Conservation (phyloP, 176 grass and related monocot genomes). For the Eleusine indica region DNA sequence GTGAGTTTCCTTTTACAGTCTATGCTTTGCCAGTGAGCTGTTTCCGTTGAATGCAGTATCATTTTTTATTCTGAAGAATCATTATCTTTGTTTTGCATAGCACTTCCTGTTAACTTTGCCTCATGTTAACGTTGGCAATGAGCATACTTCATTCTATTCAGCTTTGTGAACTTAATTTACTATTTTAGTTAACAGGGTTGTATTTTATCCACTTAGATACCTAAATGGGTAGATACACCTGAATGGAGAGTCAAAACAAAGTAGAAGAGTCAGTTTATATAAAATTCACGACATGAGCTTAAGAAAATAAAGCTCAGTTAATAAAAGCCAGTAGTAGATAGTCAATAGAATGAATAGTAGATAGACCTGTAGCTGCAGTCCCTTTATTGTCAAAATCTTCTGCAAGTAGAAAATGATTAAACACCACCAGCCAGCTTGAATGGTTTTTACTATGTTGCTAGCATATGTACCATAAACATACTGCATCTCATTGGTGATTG, state of each 20-base stretch:
- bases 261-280: not conserved
- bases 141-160: too few species aligned
- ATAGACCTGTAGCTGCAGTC: not conserved
- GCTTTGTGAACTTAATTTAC: not conserved
- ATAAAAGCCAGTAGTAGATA: not conserved
- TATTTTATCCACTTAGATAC: not conserved
- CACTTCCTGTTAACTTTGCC: not conserved
- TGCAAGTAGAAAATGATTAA: not conserved
- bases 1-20: slow-evolving; percentile 33
- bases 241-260: not conserved
- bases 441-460: not conserved
- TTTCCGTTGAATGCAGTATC: not conserved
- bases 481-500: not conserved
- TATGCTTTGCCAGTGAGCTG: not conserved
- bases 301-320: not conserved
- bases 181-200: not conserved
- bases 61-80: not conserved
- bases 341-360: not conserved
- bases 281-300: not conserved
- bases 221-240: not conserved
- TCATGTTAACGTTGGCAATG: too few species aligned
- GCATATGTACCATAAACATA: slow-evolving; percentile 3
- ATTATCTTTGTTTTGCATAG: too few species aligned
- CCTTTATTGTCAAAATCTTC: too few species aligned
- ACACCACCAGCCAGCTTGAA: not conserved